phyloP scores from a whole-genome alignment of 148 eudicot species.

The Chenopodium formosanum region DNA sequence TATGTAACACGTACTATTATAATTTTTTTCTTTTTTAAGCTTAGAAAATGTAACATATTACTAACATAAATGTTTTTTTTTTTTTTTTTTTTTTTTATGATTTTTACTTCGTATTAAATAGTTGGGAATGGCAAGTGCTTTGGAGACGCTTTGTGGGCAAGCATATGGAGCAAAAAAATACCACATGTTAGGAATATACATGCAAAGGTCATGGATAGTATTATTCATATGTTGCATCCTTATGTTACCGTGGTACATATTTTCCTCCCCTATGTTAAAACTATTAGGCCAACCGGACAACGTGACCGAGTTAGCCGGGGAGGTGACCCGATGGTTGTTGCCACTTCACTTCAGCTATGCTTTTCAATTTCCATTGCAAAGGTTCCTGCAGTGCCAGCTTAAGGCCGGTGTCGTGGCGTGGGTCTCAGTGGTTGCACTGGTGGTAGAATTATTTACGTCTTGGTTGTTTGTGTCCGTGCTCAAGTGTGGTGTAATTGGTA shows the following conservation, averaged over 20 bases:
- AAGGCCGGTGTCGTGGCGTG: slow-evolving; percentile 40
- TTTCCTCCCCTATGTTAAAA: slow-evolving; percentile 43
- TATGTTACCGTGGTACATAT: slow-evolving; percentile 37
- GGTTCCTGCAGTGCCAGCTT: slow-evolving; percentile 58
- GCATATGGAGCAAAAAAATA: slow-evolving; percentile 58
- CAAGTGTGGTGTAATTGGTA: slow-evolving; percentile 37
- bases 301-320: slow-evolving; percentile 45
- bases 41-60: too few relatives aligned
- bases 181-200: slow-evolving; percentile 53
- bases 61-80: neutral
- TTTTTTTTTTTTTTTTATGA: too few relatives aligned
- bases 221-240: slow-evolving; percentile 36
- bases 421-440: slow-evolving; percentile 35
- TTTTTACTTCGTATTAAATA: neutral
- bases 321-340: slow-evolving; percentile 37
- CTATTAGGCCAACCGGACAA: slow-evolving; percentile 41
- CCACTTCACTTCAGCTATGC: slow-evolving; percentile 55
- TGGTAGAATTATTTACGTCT: slow-evolving; percentile 33
- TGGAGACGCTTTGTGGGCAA: slow-evolving; percentile 59
- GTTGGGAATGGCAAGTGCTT: slow-evolving; percentile 65
- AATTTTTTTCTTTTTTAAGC: too few relatives aligned
- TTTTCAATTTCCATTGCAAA: slow-evolving; percentile 46
- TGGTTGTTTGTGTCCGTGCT: slow-evolving; percentile 42
- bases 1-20: too few relatives aligned
- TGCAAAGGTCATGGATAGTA: slow-evolving; percentile 58